Base-by-base conservation (phyloP, 2,329 filamentous ascomycete species). In the Ophiostoma populinum region DNA sequence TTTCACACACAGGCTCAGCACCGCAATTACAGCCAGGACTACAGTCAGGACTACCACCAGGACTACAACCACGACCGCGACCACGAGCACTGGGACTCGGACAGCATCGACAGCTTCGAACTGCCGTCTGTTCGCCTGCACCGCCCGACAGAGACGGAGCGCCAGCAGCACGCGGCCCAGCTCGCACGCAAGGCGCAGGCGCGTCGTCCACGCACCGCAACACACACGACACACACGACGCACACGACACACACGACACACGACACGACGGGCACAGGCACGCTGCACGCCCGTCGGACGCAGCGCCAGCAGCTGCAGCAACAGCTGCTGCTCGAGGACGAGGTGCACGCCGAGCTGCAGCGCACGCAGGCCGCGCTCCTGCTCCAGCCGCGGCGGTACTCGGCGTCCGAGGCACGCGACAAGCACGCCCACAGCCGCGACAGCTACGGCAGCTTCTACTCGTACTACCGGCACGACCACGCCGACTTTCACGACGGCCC, bases 81-180 rank as follows among this genome's bases (percentile, higher is more conserved):
- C 25, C 11, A 30, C 24, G 24, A 18, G 19, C 24, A 36, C 19
- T 38, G 39, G 13, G 39, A 42, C 26, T 40, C 32, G n/a, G 34
- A 38, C 25, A 44, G 42, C 31, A 16, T 40, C n/a, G 35, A 44
- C 42, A 44, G 42, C 33, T 44, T 44, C 31, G 42, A 41, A n/a
- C 27, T 43, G 11, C 39, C 42, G 16, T 39, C 26, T 15, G 40
- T 40, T 22, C 34, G 39, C 31, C 36, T 43, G 24, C 25, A 19
- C 12, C 29, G 35, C 16, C 16, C 6, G 11, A 6, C 21, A 11
- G 29, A n/a, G 15, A 13, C 20, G 15, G 15, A 13, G 21, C 21
- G 26, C 34, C 20, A 6, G 24, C 30, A 18, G 29, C 20, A 29
- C 15, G 15, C 8, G 17, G n/a, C 19, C 7, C 18, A n/a, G 11